A percentile compares a stretch with the other conserved stretches of the same genome.
phyloP scores from a whole-genome alignment of 495 filamentous ascomycete species.

The Neurospora sp. region DNA sequence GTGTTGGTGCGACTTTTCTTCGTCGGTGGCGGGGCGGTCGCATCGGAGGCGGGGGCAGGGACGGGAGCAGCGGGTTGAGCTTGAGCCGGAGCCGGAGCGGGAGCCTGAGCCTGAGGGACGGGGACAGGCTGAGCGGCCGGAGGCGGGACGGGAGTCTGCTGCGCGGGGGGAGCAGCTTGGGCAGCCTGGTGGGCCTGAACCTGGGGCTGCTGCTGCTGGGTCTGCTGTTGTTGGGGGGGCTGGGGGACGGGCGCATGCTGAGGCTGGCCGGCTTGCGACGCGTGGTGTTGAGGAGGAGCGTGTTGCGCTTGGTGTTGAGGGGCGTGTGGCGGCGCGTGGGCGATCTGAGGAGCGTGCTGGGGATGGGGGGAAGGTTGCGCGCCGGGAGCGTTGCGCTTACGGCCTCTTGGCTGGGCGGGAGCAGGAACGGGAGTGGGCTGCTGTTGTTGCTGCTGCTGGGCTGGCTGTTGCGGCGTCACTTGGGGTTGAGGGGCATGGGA shows the following conservation, averaged over 20 bases:
- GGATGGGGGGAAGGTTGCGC: conserved; percentile 12
- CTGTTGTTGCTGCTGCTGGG: conserved; percentile 34
- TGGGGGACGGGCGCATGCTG: conserved; percentile 12
- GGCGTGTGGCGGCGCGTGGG: conserved; percentile 8
- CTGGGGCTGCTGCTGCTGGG: conserved; percentile 20
- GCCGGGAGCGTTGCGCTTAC: conserved; percentile 24
- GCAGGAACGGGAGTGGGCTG: conserved; percentile 31
- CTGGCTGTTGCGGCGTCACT: conserved; percentile 10
- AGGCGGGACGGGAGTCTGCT: too few species aligned
- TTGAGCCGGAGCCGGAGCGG: conserved; percentile 16
- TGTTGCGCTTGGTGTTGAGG: conserved; percentile 11
- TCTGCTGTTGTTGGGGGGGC: conserved; percentile 12
- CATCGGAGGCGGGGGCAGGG: conserved; percentile 23
- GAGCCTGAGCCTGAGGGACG: conserved; percentile 4
- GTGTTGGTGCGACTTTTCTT: conserved; percentile 97
- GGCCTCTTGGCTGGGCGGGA: conserved; percentile 10
- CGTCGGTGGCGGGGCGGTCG: conserved; percentile 45
- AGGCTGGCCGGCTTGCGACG: conserved; percentile 9
- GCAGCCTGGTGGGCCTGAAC: conserved; percentile 3
- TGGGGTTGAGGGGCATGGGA: conserved; percentile 26
- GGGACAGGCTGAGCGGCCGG: too few species aligned
- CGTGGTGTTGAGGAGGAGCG: conserved; percentile 13
- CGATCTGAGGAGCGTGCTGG: conserved; percentile 9
- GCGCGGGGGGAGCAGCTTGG: too few species aligned
- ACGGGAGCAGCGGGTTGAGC: conserved; percentile 24